Base-by-base conservation (phyloP, 768 basidiomycete species). In the Phlegmacium glaucopus region DNA sequence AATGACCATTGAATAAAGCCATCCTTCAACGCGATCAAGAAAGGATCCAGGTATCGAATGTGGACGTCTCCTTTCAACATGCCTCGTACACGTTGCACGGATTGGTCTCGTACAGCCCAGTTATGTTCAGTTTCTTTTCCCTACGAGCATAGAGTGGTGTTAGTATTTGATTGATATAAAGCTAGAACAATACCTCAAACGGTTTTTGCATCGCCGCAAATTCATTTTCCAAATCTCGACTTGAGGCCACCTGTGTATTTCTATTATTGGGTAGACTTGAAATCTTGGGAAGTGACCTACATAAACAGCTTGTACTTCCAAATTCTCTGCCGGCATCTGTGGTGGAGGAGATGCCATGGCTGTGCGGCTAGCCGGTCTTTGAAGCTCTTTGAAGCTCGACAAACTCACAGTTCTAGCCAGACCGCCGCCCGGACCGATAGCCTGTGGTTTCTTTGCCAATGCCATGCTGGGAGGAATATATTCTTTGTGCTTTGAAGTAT, bases 111-210 rank as follows among this genome's bases (percentile, higher is more conserved):
- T 25, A 75, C 70, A 36, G 79, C 75, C 95, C 95, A 99, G 57
- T 99, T 99, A 53, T 94, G 90, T 62, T 99, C 95, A 1, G 89
- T 88, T 69, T 99, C 95, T 69, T 82, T 95, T n/a, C 95, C 96
- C 87, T 93, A 51, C 3, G 46, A 39, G 39, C 42, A 44, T 37
- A 50, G 16, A 40, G 42, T 36, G 9, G 38, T 36, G 22, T 44
- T 30, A 22, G 30, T 13, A 38, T 45, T 1, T 40, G n/a, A 2
- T 16, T 9, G 30, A 36, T 36, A 41, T 13, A 25, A 25, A 6
- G 15, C 28, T 28, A n/a, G 27, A n/a, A 25, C 57, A 71, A 42
- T 59, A 86, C 91, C 69, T 91, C 90, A 58, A 96, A 98, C 27
- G 76, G 69, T 44, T 87, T 86, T 15, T 75, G 62, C 87, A 97